A percentile compares a stretch with the other conserved stretches of the same genome.
phyloP scores from a whole-genome alignment of 176 grass and related monocot species.

The Hyparrhenia diplandra region DNA sequence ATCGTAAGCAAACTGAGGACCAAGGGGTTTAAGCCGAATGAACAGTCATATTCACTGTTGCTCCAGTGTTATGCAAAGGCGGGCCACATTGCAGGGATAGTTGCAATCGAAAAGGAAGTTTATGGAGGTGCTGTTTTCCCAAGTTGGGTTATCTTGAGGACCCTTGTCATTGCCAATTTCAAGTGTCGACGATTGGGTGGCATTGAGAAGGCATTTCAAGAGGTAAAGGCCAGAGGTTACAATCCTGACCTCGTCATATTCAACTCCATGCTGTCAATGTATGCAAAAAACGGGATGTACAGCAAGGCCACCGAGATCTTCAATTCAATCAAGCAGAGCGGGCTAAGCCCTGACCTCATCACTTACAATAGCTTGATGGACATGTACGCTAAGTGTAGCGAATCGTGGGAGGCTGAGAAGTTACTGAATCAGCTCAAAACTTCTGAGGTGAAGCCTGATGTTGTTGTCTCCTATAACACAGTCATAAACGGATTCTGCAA shows the following conservation, averaged over 20 bases:
- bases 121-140: slow-evolving; percentile 65
- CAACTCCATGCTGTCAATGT: slow-evolving; percentile 88
- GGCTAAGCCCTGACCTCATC: slow-evolving; percentile 67
- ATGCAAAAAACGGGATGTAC: slow-evolving; percentile 66
- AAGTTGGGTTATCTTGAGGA: slow-evolving; percentile 83
- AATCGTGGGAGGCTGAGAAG: slow-evolving; percentile 77
- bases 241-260: slow-evolving; percentile 78
- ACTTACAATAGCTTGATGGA: slow-evolving; percentile 92
- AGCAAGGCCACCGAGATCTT: slow-evolving; percentile 58
- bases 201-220: slow-evolving; percentile 63
- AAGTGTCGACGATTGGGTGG: slow-evolving; percentile 56
- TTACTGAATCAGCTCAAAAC: slow-evolving; percentile 65
- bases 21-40: slow-evolving; percentile 78
- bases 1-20: slow-evolving; percentile 59
- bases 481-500: slow-evolving; percentile 96
- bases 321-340: slow-evolving; percentile 48
- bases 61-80: slow-evolving; percentile 69
- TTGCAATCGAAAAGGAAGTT: slow-evolving; percentile 59
- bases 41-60: slow-evolving; percentile 66
- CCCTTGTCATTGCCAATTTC: slow-evolving; percentile 76
- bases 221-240: slow-evolving; percentile 74
- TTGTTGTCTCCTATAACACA: slow-evolving; percentile 89
- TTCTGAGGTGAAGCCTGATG: slow-evolving; percentile 58
- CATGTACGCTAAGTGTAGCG: slow-evolving; percentile 75
- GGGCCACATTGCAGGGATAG: slow-evolving; percentile 45